Conservation (phyloP, 352 stramenopile genomes). For the Pythium vanterpoolii region DNA sequence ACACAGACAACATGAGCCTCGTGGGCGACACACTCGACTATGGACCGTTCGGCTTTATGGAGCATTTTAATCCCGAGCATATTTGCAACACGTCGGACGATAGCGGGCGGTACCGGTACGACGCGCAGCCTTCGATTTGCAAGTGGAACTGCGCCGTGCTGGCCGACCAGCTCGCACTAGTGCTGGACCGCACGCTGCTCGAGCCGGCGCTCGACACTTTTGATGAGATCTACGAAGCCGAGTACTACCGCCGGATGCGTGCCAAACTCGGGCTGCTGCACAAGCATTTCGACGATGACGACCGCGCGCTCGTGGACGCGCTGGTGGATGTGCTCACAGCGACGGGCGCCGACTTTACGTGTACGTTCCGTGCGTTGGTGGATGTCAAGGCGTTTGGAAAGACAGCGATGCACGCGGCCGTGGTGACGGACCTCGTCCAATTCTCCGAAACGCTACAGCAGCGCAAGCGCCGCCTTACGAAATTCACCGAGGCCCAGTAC, state of each 20-base stretch:
- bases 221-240: slow-evolving; percentile 42
- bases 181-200: slow-evolving; percentile 31
- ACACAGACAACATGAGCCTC: slow-evolving; percentile 93
- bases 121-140: slow-evolving; percentile 80
- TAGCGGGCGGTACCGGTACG: slow-evolving; percentile 76
- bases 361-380: slow-evolving; percentile 60
- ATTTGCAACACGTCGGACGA: slow-evolving; percentile 85
- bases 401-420: slow-evolving; percentile 18
- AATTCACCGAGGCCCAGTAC: slow-evolving; percentile 74
- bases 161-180: slow-evolving; percentile 57
- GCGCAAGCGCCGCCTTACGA: slow-evolving; percentile 41
- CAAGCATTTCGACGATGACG: slow-evolving; percentile 27
- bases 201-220: slow-evolving; percentile 36
- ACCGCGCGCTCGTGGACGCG: slow-evolving; percentile 44
- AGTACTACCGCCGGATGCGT: slow-evolving; percentile 60
- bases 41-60: slow-evolving; percentile 92
- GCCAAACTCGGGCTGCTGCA: slow-evolving; percentile 64
- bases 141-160: slow-evolving; percentile 83
- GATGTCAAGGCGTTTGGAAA: slow-evolving; percentile 39
- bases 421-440: slow-evolving; percentile 45
- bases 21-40: slow-evolving; percentile 91
- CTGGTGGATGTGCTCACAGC: slow-evolving; percentile 54
- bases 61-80: slow-evolving; percentile 83
- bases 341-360: slow-evolving; percentile 78
- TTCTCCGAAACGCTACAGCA: slow-evolving; percentile 74